phyloP scores from a whole-genome alignment of 805 yeast genomes.

The Ogataea paradorogensis region DNA sequence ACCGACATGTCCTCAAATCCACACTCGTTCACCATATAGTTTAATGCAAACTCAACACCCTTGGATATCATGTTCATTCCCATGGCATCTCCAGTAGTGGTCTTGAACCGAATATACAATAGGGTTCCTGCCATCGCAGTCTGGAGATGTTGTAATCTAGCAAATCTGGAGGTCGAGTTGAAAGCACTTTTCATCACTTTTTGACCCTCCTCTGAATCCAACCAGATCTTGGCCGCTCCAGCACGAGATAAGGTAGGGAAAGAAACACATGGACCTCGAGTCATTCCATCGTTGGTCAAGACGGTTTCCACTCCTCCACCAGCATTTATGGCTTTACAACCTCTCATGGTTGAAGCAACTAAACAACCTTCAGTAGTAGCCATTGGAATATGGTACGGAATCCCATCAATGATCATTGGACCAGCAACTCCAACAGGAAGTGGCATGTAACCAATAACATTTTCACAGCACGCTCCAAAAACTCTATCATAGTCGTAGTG shows the following conservation, averaged over 20 bases:
- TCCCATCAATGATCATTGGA: conserved; percentile 87
- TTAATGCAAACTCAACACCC: conserved; percentile 88
- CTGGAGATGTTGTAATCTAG: conserved; percentile 84
- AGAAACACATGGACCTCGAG: conserved; percentile 97
- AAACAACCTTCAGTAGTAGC: conserved; percentile 99
- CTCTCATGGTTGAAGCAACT: conserved; percentile 98
- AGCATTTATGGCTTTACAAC: conserved; percentile 95
- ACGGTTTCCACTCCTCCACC: conserved; percentile 97
- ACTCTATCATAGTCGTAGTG: conserved; percentile 93
- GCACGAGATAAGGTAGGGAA: conserved; percentile 83
- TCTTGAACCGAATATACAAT: conserved; percentile 86
- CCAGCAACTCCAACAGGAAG: conserved; percentile 98
- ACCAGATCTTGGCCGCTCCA: conserved; percentile 93
- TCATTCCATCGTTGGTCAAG: conserved; percentile 95
- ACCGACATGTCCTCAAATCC: conserved; percentile 95
- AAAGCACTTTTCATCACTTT: conserved; percentile 78
- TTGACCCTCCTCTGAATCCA: conserved; percentile 94
- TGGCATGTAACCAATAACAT: conserved; percentile 95
- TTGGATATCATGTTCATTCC: conserved; percentile 99
- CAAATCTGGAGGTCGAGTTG: conserved; percentile 96
- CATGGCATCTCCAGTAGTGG: conserved; percentile 99
- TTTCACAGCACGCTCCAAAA: conserved; percentile 98
- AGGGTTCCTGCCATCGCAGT: conserved; percentile 94
- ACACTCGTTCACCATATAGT: conserved; percentile 78
- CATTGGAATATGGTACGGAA: conserved; percentile 90